Conservation (phyloP, 148 eudicot species). For the Arctostaphylos glauca region DNA sequence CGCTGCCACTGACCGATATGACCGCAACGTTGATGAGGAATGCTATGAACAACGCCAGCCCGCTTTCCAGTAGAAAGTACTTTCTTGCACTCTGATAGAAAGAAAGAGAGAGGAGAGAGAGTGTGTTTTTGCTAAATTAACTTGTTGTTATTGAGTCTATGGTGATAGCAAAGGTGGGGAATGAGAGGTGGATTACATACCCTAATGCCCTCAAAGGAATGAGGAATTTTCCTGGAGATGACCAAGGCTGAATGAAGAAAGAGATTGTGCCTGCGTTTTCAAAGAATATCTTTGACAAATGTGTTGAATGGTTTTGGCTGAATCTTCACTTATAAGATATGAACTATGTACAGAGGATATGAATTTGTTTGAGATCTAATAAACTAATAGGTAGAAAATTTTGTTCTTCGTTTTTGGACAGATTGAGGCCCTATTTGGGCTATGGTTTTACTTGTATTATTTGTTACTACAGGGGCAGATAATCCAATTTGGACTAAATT, state of each 20-base stretch:
- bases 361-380: too few species aligned
- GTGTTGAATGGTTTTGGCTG: neutral
- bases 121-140: neutral
- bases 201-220: constrained; percentile 8
- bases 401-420: too few species aligned
- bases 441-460: too few species aligned
- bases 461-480: too few species aligned
- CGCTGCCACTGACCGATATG: constrained; percentile 13
- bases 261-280: constrained; percentile 18
- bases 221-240: constrained; percentile 17
- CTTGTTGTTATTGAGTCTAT: neutral
- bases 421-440: too few species aligned
- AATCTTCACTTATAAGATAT: neutral
- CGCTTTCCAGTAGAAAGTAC: constrained; percentile 18
- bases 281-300: neutral
- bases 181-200: neutral
- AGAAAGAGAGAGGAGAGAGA: neutral
- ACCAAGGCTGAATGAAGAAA: constrained; percentile 19
- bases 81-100: constrained; percentile 13
- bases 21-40: constrained; percentile 18
- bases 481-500: too few species aligned
- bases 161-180: neutral
- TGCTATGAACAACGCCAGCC: constrained; percentile 14
- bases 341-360: neutral
- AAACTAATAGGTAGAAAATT: too few species aligned